These are phyloP conservation scores for Botrytis deweyae DNA, from an alignment of 2,329 filamentous ascomycete species.

Conservation along the genomic window DNA sequence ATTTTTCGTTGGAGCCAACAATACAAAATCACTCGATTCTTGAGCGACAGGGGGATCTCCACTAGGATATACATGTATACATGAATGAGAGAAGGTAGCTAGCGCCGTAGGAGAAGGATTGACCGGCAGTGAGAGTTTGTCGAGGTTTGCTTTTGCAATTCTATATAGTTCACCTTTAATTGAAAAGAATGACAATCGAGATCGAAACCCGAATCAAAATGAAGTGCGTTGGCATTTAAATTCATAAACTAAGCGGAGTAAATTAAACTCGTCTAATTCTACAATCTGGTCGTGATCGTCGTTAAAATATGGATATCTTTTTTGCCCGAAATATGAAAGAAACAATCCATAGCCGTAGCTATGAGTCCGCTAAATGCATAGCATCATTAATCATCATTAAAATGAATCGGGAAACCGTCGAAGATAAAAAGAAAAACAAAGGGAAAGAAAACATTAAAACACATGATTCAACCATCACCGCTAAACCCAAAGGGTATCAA, in stretches of 20 bases:
- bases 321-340: not conserved
- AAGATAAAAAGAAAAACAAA: not conserved
- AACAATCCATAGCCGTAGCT: not conserved
- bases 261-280: constrained; percentile 8
- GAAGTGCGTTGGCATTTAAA: constrained; percentile 1
- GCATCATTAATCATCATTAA: constrained; percentile 15
- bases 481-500: constrained; percentile 14
- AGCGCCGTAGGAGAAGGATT: not conserved
- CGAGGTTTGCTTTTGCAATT: not conserved
- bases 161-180: not conserved
- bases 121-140: not conserved
- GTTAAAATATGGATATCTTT: constrained; percentile 20
- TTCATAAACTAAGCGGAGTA: constrained; percentile 12
- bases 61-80: not conserved
- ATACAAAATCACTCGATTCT: not conserved
- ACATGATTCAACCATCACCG: constrained; percentile 10
- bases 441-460: not conserved
- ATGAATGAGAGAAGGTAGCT: not conserved
- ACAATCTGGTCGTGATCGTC: constrained; percentile 17
- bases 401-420: constrained; percentile 7
- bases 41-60: not conserved
- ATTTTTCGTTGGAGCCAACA: not conserved
- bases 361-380: constrained; percentile 1
- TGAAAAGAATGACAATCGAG: not conserved
- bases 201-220: not conserved